Base-by-base conservation (phyloP, 2,329 filamentous ascomycete genomes). In the Incumbomyces lentus region DNA sequence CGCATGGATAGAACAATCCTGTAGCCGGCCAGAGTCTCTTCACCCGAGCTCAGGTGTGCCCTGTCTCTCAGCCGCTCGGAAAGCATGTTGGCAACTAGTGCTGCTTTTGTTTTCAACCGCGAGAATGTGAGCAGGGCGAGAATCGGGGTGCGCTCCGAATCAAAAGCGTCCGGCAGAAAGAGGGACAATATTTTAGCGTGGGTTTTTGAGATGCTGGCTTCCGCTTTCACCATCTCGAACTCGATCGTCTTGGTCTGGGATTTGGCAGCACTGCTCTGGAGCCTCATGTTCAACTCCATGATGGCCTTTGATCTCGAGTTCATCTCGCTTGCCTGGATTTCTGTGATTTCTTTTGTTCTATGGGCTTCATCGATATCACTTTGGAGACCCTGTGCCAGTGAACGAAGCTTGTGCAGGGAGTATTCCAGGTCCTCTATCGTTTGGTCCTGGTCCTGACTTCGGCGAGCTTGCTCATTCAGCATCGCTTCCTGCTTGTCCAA, bases 191-290 rank as follows among this genome's bases (percentile, higher is more conserved):
- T 95, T 14, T 82, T 78, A 22, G 98, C 74, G 59, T 96, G 89
- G 61, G 95, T 85, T 33, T 81, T 75, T 2, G 88, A 86, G 68
- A 96, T 87, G 57, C 93, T 83, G 0, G 89, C 88, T 57, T 94
- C 87, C 60, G 96, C 76, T 47, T 84, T 82, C 44, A 84, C 79
- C 48, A 96, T 71, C 62, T 96, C 89, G 26, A 95, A 73, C 55
- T 95, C 89, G 52, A 98, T 94, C 0, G 88, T 88, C 69, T 95
- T 96, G 59, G 86, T 82, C 63, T 95, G 90, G 2, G 90, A 84
- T 69, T 95, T 95, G 34, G 87, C 78, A 10, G 88, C 88, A 11
- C 88, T 93, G 47, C 85, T 78, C 60, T 95, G 90, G 36, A 98
- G 75, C 67, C 94, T 93, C 75, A 90, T 78, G 64, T 96, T 96